Conservation (phyloP, 768 basidiomycete genomes). For the Lepiota brunneoincarnata region DNA sequence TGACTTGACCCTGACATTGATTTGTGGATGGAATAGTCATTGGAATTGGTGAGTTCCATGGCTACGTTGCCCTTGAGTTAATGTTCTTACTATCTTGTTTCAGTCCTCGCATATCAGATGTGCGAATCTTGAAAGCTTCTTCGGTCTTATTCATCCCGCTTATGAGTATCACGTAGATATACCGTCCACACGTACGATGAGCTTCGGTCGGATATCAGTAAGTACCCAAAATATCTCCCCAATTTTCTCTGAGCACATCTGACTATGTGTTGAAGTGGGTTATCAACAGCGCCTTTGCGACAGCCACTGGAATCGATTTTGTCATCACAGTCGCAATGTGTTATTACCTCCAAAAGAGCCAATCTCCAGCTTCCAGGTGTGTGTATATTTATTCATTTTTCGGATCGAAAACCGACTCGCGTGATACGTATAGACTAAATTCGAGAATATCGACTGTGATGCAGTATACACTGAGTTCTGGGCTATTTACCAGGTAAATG, state of each 20-base stretch:
- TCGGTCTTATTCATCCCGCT: not conserved
- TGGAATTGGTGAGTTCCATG: constrained; percentile 27
- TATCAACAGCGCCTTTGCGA: constrained; percentile 37
- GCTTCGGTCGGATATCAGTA: constrained; percentile 29
- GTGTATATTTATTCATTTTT: not conserved
- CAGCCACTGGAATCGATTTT: constrained; percentile 43
- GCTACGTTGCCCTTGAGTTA: not conserved
- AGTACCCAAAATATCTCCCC: constrained; percentile 13
- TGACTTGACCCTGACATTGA: not conserved
- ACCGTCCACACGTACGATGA: constrained; percentile 28
- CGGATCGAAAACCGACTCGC: too few species aligned
- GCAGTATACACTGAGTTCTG: constrained; percentile 36
- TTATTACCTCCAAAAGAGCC: constrained; percentile 32
- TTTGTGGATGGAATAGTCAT: constrained; percentile 21
- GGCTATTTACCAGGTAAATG: constrained; percentile 35
- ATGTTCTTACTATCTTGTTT: not conserved
- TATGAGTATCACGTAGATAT: constrained; percentile 21
- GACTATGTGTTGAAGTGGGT: constrained; percentile 31
- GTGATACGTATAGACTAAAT: constrained; percentile 21
- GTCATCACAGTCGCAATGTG: constrained; percentile 36
- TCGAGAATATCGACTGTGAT: constrained; percentile 32
- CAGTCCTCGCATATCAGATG: constrained; percentile 36
- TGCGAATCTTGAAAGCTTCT: constrained; percentile 16
- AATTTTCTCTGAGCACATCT: not conserved
- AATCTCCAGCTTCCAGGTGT: constrained; percentile 22